phyloP scores from a whole-genome alignment of 768 basidiomycete genomes.

The Amanita fuliginea region DNA sequence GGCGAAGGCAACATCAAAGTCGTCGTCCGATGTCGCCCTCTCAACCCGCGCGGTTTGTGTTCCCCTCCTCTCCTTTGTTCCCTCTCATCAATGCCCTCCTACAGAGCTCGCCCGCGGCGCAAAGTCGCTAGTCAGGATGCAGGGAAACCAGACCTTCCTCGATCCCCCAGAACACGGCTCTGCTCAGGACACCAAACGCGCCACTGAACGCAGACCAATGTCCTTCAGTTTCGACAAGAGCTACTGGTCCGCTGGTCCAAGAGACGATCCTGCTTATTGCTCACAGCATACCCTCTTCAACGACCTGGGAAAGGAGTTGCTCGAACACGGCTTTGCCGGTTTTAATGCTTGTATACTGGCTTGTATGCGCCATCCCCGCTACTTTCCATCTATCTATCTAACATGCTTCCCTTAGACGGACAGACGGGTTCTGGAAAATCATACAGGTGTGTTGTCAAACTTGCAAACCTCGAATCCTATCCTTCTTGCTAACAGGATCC shows the following conservation, averaged over 20 bases:
- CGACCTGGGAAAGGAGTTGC: constrained; percentile 86
- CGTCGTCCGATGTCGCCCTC: constrained; percentile 90
- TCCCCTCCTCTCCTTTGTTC: constrained; percentile 2
- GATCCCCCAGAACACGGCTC: constrained; percentile 81
- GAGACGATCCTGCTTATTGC: constrained; percentile 85
- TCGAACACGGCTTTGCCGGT: constrained; percentile 92
- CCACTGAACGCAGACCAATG: constrained; percentile 85
- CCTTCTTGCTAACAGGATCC: constrained; percentile 5
- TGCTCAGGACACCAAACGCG: constrained; percentile 60
- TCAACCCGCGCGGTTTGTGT: constrained; percentile 82
- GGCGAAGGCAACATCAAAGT: constrained; percentile 90
- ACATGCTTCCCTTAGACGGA: constrained; percentile 34
- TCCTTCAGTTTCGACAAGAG: constrained; percentile 94
- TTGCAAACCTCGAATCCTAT: not conserved
- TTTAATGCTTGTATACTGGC: constrained; percentile 99
- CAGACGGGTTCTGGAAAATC: constrained; percentile 95
- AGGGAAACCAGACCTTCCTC: constrained; percentile 85
- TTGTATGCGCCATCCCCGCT: constrained; percentile 52
- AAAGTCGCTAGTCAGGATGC: constrained; percentile 90
- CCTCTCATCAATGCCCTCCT: not conserved
- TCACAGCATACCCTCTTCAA: constrained; percentile 92
- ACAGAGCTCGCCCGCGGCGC: constrained; percentile 90
- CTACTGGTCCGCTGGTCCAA: constrained; percentile 90
- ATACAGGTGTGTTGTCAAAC: constrained; percentile 53
- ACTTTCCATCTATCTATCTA: not conserved